Evolutionary conservation across 1,139 yeast genomes (phyloP).

Genomic region (Geotrichum bryndzae): DNA sequence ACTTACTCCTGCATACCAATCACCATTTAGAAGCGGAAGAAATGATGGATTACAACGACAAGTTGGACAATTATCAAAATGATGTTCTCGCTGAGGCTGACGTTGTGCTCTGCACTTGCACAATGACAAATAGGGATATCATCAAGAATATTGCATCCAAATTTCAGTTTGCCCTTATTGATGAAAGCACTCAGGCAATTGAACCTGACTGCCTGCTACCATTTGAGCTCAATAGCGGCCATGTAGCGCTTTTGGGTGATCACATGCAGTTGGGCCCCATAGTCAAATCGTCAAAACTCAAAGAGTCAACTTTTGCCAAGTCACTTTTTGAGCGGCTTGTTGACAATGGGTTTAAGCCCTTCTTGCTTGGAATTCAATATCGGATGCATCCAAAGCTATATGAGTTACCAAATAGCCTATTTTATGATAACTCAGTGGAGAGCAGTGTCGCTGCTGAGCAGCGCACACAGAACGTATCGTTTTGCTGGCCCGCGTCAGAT

Average conservation of each 20-base stretch:
- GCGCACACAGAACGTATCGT: conserved; percentile 50
- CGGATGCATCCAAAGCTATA: conserved; percentile 97
- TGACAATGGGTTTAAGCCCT: conserved; percentile 76
- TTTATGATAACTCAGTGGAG: conserved; percentile 64
- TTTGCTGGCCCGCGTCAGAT: conserved; percentile 65
- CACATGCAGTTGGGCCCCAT: conserved; percentile 98
- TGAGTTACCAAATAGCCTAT: conserved; percentile 73
- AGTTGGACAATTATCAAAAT: conserved; percentile 42
- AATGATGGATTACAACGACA: neutral
- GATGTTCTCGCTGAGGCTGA: conserved; percentile 69
- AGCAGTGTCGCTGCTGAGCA: conserved; percentile 75
- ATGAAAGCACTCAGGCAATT: conserved; percentile 97
- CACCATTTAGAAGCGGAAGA: neutral
- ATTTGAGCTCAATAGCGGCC: conserved; percentile 78
- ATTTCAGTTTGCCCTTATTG: conserved; percentile 90
- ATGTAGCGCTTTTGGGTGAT: conserved; percentile 96
- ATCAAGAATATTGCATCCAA: conserved; percentile 55
- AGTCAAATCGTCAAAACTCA: conserved; percentile 85
- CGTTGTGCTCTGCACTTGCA: conserved; percentile 81
- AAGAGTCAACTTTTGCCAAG: conserved; percentile 68
- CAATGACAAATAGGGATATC: conserved; percentile 89
- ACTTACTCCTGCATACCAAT: neutral
- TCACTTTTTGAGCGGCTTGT: conserved; percentile 91
- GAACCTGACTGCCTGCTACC: conserved; percentile 91
- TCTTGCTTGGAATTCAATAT: conserved; percentile 82